These are phyloP conservation scores for Daedaleopsis sinensis DNA, from an alignment of 768 basidiomycete species.

Conservation along the genomic window DNA sequence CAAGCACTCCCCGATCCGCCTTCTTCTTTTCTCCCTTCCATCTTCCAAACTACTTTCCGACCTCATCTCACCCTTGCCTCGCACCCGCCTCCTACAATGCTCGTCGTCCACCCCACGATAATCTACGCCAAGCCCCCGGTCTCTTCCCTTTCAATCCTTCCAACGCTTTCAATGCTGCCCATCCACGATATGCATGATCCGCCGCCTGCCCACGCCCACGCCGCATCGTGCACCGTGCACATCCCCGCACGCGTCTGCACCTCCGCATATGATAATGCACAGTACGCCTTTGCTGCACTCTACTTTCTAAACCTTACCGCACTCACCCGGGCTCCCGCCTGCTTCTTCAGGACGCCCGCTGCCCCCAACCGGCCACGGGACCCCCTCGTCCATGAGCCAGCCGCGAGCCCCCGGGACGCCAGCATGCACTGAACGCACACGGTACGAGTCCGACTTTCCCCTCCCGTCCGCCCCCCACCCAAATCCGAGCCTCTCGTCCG, in stretches of 20 bases:
- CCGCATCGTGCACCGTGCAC: too few relatives aligned
- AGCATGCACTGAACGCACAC: too few relatives aligned
- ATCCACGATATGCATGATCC: too few relatives aligned
- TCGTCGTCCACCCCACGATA: neutral
- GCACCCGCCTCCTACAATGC: neutral
- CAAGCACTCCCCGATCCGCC: neutral
- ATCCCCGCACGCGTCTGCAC: too few relatives aligned
- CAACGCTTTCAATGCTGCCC: too few relatives aligned
- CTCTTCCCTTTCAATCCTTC: too few relatives aligned
- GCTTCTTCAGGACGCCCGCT: neutral
- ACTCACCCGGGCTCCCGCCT: neutral
- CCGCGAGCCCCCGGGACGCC: neutral
- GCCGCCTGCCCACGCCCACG: too few relatives aligned
- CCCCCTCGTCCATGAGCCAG: too few relatives aligned
- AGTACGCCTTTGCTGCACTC: too few relatives aligned
- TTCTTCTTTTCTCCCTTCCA: neutral
- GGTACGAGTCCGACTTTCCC: neutral
- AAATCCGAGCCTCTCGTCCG: neutral
- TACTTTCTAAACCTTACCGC: constrained; percentile 1
- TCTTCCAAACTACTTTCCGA: neutral
- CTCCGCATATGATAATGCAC: too few relatives aligned
- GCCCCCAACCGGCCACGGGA: neutral
- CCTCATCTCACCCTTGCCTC: neutral
- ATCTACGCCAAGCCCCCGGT: too few relatives aligned
- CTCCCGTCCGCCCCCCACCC: neutral